Evolutionary conservation across 208 protist genomes (phyloP).

Genomic region (Leishmania major): DNA sequence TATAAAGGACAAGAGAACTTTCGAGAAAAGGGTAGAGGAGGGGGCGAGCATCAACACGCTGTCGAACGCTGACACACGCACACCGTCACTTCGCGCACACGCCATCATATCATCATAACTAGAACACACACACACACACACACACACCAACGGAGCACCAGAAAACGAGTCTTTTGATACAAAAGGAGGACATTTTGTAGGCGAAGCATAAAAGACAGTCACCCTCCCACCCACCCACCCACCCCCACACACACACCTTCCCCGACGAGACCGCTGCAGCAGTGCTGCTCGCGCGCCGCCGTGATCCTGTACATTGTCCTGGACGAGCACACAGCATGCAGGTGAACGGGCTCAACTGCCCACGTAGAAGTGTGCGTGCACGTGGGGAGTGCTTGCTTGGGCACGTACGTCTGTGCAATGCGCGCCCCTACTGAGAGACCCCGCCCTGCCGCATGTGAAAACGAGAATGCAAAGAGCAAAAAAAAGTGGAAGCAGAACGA

Average conservation of each 20-base stretch:
- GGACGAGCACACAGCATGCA: not conserved
- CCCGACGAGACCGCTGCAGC: not conserved
- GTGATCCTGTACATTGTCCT: not conserved
- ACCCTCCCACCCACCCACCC: not conserved
- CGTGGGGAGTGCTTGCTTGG: not conserved
- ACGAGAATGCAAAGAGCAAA: not conserved
- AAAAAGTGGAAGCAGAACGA: not conserved
- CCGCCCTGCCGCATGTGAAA: not conserved
- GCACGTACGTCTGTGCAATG: not conserved
- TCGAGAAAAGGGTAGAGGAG: not conserved
- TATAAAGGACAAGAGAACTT: not conserved
- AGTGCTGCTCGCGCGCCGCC: not conserved
- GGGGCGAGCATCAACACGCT: not conserved
- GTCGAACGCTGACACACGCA: not conserved
- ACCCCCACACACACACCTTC: not conserved
- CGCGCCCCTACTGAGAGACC: not conserved
- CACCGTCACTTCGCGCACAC: not conserved
- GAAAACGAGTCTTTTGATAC: not conserved
- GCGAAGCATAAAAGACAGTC: not conserved
- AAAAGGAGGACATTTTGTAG: not conserved
- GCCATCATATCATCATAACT: no score
- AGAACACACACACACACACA: not conserved
- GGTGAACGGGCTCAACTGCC: not conserved
- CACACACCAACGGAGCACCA: not conserved
- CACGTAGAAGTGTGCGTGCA: not conserved